Conservation (phyloP, 441 rosid genomes). For the Erodium chrysanthum region DNA sequence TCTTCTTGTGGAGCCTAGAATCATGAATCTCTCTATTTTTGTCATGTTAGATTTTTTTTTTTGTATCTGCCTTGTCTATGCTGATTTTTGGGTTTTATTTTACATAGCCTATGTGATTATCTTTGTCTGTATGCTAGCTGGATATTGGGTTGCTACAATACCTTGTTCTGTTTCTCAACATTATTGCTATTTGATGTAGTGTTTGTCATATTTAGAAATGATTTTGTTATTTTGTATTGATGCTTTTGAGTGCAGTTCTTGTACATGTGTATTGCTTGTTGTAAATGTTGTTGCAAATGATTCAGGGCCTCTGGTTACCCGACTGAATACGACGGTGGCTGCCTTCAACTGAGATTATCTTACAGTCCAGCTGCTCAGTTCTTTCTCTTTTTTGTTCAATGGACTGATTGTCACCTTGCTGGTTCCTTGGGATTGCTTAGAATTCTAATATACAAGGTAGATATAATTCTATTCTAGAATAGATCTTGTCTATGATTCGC, state of each 20-base stretch:
- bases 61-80: background rate
- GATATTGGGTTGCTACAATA: background rate
- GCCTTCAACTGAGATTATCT: constrained; percentile 87
- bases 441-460: constrained; percentile 75
- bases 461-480: background rate
- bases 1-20: background rate
- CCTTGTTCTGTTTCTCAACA: background rate
- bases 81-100: background rate
- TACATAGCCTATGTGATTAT: background rate
- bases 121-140: background rate
- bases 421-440: constrained; percentile 83
- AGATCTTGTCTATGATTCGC: background rate
- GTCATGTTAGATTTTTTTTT: too few species aligned
- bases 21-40: too few species aligned
- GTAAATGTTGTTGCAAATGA: constrained; percentile 5
- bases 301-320: constrained; percentile 80
- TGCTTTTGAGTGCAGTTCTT: background rate
- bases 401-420: constrained; percentile 88
- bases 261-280: background rate
- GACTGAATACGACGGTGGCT: constrained; percentile 68
- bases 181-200: too few species aligned
- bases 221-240: background rate
- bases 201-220: too few species aligned
- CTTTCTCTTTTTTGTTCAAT: constrained; percentile 79
- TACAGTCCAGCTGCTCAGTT: constrained; percentile 84